Conservation (phyloP, 2,329 filamentous ascomycete species). For the Metarhizium anisopliae region DNA sequence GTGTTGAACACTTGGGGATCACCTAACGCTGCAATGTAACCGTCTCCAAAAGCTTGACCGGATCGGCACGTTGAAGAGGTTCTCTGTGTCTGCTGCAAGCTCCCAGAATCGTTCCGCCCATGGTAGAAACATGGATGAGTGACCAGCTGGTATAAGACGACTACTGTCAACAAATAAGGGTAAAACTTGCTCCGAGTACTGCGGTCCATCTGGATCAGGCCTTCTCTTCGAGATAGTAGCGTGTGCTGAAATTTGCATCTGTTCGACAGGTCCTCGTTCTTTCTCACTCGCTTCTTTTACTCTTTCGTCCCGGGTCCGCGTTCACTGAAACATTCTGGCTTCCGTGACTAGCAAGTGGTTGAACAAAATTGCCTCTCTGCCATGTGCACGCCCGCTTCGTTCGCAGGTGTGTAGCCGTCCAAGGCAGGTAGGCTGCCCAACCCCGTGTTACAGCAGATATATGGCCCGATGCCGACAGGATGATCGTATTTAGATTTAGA, state of each 20-base stretch:
- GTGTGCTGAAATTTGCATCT: neutral
- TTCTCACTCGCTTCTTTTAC: neutral
- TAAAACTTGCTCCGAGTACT: neutral
- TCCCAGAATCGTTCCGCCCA: neutral
- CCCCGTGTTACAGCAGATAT: neutral
- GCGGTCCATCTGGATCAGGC: too few relatives aligned
- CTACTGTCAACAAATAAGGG: neutral
- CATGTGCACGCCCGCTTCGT: neutral
- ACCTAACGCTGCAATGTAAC: neutral
- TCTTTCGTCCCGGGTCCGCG: neutral
- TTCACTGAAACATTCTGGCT: neutral
- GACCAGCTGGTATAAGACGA: neutral
- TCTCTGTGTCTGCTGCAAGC: neutral
- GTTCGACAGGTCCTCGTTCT: neutral
- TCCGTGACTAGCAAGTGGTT: neutral
- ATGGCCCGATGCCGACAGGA: neutral
- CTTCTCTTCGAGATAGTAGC: neutral
- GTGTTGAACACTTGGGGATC: neutral
- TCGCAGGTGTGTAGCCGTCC: neutral
- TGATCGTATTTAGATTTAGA: neutral
- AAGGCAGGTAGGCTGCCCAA: neutral
- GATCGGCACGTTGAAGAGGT: neutral
- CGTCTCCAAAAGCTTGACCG: constrained; percentile 1
- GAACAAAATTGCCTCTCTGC: neutral
- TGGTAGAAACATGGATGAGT: neutral